Percentiles rank a stretch among this genome's conserved stretches.
These are phyloP conservation scores for Suhomyces kilbournensis DNA, from an alignment of 805 yeast genomes.

Conservation along the genomic window DNA sequence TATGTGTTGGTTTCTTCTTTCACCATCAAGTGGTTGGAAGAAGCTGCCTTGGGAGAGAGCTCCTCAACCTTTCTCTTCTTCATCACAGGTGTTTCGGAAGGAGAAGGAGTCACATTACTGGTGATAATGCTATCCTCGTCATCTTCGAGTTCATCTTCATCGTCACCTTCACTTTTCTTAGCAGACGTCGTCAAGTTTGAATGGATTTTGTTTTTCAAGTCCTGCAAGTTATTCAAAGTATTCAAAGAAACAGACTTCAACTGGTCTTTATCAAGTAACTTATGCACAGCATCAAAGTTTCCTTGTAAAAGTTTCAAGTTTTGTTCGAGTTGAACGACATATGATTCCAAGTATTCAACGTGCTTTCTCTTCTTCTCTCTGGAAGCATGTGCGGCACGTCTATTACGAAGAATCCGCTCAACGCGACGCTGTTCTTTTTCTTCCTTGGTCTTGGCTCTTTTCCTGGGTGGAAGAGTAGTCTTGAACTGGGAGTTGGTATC, in stretches of 20 bases:
- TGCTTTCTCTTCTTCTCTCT: conserved; percentile 94
- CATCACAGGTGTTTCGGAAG: conserved; percentile 1
- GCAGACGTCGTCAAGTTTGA: conserved; percentile 17
- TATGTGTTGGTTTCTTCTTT: conserved; percentile 10
- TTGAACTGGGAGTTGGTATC: conserved; percentile 18
- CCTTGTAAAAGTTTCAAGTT: conserved; percentile 24
- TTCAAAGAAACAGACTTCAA: conserved; percentile 6
- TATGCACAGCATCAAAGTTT: conserved; percentile 21
- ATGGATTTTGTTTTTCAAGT: conserved; percentile 27
- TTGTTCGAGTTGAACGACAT: conserved; percentile 44
- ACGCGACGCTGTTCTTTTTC: conserved; percentile 96
- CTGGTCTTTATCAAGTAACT: conserved; percentile 11
- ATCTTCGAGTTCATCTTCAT: conserved; percentile 12
- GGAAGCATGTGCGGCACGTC: conserved; percentile 97
- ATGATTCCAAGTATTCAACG: conserved; percentile 76
- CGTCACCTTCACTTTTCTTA: conserved; percentile 6
- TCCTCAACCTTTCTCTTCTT: conserved; percentile 13
- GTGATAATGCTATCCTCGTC: conserved; percentile 8
- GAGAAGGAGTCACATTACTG: background rate
- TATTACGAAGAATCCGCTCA: conserved; percentile 87
- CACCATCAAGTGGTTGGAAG: background rate
- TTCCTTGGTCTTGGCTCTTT: conserved; percentile 93
- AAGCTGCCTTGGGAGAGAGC: background rate
- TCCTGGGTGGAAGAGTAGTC: conserved; percentile 80
- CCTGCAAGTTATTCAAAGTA: conserved; percentile 16